Base-by-base conservation (phyloP, 108 stramenopile genomes). In the Licmophora abbreviata region DNA sequence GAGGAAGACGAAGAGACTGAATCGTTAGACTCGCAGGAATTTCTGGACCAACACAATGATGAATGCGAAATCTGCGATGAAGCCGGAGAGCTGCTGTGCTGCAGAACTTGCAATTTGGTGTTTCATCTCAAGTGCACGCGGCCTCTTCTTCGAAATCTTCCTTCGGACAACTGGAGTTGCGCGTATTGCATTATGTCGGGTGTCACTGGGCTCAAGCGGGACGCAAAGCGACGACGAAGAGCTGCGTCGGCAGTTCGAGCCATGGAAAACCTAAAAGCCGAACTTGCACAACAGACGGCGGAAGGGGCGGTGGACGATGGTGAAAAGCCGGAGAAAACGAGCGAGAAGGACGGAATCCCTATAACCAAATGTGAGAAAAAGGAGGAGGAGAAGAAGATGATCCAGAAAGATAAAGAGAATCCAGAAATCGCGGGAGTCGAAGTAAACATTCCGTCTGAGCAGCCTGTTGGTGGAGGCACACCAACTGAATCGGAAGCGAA, bases 51-150 rank as follows among this genome's bases (percentile, higher is more conserved):
- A 57, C 92, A 95, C 68, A 92, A 91, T 56, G 90, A 95, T 61
- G 51, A 73, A 11, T 95, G 94, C 51, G 92, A 96, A 53, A 89
- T 89, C 10, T 94, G 92, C 62, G 75, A 79, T 36, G 22, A 72
- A 26, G 75, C 68, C 9, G 86, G 83, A 8, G 83, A 92, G 58
- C 57, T 96, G 17, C 50, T 94, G 27, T 91, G 86, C 54, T 97
- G 95, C 59, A 81, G 76, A 35, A 95, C 93, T 0, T 97, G 95
- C 69, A 81, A 73, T 51, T 60, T 92, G n/a, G 88, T 84, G 24
- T 97, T 93, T 71, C 95, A 97, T 67, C 43, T 77, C 42, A 53
- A 66, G 14, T 97, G 95, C 56, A 50, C 84, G n/a, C 88, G 94
- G 25, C 95, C 95, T 0, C 46, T 33, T 24, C 43, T 85, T 36